Conservation (phyloP, 1,139 yeast species). For the Tardiomyces digboiensis region DNA sequence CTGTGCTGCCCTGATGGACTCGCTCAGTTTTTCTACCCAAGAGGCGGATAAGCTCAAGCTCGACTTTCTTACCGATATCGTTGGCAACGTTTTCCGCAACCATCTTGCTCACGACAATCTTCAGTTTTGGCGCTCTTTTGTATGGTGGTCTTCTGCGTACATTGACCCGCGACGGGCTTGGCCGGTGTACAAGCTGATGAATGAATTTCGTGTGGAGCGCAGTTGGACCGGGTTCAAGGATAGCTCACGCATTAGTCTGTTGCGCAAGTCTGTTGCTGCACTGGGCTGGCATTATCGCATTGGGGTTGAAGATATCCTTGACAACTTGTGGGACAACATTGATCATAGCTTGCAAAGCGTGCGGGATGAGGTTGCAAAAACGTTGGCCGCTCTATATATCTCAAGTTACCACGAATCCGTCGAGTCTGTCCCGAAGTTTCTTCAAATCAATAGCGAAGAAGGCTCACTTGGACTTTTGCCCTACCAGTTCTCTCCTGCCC, state of each 20-base stretch:
- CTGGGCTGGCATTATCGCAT: constrained; percentile 43
- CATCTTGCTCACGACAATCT: constrained; percentile 72
- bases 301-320: constrained; percentile 38
- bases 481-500: constrained; percentile 19
- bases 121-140: constrained; percentile 67
- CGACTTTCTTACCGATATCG: constrained; percentile 41
- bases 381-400: constrained; percentile 48
- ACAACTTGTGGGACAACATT: constrained; percentile 36
- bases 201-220: constrained; percentile 40
- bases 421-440: constrained; percentile 35
- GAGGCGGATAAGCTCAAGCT: constrained; percentile 18
- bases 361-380: constrained; percentile 59
- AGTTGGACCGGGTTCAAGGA: constrained; percentile 52
- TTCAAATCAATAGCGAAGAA: constrained; percentile 29
- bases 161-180: constrained; percentile 54
- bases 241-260: constrained; percentile 50
- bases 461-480: constrained; percentile 29
- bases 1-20: constrained; percentile 23
- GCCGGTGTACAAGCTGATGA: constrained; percentile 38
- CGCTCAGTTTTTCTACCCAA: constrained; percentile 14
- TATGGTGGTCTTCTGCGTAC: constrained; percentile 45
- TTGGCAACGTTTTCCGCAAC: constrained; percentile 41
- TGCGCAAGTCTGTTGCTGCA: constrained; percentile 46
- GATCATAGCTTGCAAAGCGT: constrained; percentile 72
- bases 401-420: constrained; percentile 44